Evolutionary conservation across 2,329 filamentous ascomycete species (phyloP).

Genomic region (Massarina eburnea): DNA sequence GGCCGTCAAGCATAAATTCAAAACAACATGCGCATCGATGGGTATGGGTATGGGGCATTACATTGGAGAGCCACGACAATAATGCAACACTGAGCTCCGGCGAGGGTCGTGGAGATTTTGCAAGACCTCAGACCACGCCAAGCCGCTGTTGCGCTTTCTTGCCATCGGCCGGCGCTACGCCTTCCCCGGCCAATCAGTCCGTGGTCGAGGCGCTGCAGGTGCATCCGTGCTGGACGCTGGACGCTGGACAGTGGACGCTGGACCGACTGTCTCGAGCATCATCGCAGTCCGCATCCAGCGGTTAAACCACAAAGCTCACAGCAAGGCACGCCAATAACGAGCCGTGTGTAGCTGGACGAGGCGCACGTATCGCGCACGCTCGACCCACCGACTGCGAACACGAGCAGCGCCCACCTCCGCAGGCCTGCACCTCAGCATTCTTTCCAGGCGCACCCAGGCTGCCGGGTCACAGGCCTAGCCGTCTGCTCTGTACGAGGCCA

Average conservation of each 20-base stretch:
- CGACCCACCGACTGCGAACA: no score
- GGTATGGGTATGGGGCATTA: no score
- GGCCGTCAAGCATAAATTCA: slow-evolving; percentile 9
- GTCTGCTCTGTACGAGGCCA: no score
- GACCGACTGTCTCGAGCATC: no score
- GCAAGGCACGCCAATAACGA: no score
- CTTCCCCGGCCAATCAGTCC: slow-evolving; percentile 19
- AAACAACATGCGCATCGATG: slow-evolving; percentile 6
- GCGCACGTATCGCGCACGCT: no score
- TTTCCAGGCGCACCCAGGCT: no score
- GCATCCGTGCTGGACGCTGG: not conserved
- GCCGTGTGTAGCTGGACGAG: no score
- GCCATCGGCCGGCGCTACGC: slow-evolving; percentile 15
- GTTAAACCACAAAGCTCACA: not conserved
- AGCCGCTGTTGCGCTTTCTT: slow-evolving; percentile 11
- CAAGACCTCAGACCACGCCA: slow-evolving; percentile 13
- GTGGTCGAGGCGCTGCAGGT: not conserved
- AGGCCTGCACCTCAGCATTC: no score
- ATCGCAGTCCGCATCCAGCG: not conserved
- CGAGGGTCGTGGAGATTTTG: slow-evolving; percentile 18
- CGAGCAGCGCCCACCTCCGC: no score
- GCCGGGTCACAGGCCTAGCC: no score
- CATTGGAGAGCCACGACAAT: slow-evolving; percentile 5
- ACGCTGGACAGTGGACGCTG: no score
- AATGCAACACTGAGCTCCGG: not conserved